Evolutionary conservation across 805 yeast species (phyloP).

Genomic region (Ogataea chonburiensis): DNA sequence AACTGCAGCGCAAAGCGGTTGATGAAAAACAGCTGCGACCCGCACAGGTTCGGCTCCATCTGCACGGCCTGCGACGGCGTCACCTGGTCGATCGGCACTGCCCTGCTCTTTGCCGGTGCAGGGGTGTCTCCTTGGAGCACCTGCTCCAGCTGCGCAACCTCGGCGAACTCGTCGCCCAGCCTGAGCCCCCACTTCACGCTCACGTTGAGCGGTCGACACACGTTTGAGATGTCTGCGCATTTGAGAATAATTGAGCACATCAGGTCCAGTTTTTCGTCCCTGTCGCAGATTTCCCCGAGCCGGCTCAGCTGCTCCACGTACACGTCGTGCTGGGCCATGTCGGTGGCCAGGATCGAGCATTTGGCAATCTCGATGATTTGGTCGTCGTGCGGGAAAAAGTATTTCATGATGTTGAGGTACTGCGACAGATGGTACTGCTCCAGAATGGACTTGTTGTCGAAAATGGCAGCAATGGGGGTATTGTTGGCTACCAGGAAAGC

Average conservation of each 20-base stretch:
- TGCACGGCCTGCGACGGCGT: slow-evolving; percentile 43
- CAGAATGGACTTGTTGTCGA: slow-evolving; percentile 65
- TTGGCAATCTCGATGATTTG: slow-evolving; percentile 11
- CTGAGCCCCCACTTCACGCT: slow-evolving; percentile 85
- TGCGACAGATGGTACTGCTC: slow-evolving; percentile 80
- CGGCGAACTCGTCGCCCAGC: slow-evolving; percentile 74
- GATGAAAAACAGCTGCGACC: slow-evolving; percentile 82
- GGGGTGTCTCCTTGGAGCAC: slow-evolving; percentile 14
- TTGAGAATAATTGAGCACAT: slow-evolving; percentile 73
- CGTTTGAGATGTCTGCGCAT: slow-evolving; percentile 95
- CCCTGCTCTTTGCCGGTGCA: neutral
- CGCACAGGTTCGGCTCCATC: slow-evolving; percentile 50
- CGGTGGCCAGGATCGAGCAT: slow-evolving; percentile 68
- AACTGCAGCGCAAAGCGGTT: slow-evolving; percentile 76
- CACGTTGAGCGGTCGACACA: slow-evolving; percentile 72
- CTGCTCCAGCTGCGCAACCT: slow-evolving; percentile 55
- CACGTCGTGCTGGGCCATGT: slow-evolving; percentile 85
- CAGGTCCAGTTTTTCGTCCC: slow-evolving; percentile 35
- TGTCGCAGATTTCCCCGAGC: slow-evolving; percentile 25
- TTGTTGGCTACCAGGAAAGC: slow-evolving; percentile 56
- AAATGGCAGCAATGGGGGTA: slow-evolving; percentile 64
- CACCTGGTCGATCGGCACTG: slow-evolving; percentile 26
- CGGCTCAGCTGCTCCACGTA: slow-evolving; percentile 57
- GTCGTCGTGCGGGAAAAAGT: slow-evolving; percentile 15
- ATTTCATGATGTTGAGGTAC: slow-evolving; percentile 43